These are phyloP conservation scores for Cutaneotrichosporon dermatis DNA, from an alignment of 1,284 basidiomycete genomes.

Conservation along the genomic window DNA sequence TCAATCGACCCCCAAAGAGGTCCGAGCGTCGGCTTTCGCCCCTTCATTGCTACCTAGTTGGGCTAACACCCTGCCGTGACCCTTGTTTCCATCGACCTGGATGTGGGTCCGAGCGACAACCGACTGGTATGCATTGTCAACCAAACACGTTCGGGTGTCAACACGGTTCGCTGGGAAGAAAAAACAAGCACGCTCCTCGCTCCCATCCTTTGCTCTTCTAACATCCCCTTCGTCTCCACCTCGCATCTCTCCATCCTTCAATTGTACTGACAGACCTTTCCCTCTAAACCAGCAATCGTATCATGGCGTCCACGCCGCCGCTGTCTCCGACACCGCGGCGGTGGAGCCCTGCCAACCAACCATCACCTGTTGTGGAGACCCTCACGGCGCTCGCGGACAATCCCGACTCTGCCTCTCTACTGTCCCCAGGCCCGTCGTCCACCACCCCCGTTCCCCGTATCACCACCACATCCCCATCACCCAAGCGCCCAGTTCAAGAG, in stretches of 20 bases:
- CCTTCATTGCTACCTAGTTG: too few relatives aligned
- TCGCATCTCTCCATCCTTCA: not conserved
- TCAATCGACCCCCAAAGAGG: not conserved
- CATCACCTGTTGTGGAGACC: slow-evolving; percentile 30
- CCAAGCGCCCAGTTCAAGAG: slow-evolving; percentile 18
- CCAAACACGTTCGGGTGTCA: not conserved
- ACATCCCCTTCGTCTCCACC: not conserved
- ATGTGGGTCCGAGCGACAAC: too few relatives aligned
- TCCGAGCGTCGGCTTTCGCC: not conserved
- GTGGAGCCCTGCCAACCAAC: slow-evolving; percentile 27
- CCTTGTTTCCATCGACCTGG: too few relatives aligned
- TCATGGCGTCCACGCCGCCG: slow-evolving; percentile 30
- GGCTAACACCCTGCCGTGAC: too few relatives aligned
- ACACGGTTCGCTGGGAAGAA: not conserved
- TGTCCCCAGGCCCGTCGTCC: slow-evolving; percentile 8
- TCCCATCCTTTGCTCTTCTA: not conserved
- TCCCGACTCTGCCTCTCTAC: slow-evolving; percentile 10
- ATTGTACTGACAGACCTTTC: not conserved
- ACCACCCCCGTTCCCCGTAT: slow-evolving; percentile 21
- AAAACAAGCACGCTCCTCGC: slow-evolving; percentile 1
- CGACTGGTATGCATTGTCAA: not conserved
- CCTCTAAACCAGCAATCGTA: not conserved
- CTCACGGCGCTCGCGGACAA: slow-evolving; percentile 13
- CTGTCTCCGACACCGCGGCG: slow-evolving; percentile 39
- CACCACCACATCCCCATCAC: slow-evolving; percentile 39